A percentile compares a stretch with the other conserved stretches of the same genome.
These are phyloP conservation scores for Biancaea sappan DNA, from an alignment of 306 rosid species.

Conservation along the genomic window DNA sequence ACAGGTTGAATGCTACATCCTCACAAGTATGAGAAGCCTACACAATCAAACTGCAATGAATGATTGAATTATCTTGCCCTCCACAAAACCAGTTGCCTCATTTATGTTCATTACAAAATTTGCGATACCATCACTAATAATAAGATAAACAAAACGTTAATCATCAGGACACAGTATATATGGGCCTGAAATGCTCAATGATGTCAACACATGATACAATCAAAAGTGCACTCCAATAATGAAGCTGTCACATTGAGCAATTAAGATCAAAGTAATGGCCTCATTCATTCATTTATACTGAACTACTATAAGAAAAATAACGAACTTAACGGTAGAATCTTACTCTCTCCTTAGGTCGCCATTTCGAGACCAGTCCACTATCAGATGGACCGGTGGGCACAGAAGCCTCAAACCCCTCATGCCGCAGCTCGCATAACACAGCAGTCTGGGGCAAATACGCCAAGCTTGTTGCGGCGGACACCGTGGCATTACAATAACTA, in stretches of 20 bases:
- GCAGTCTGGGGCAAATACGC: conserved; percentile 82
- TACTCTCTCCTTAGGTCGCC: conserved; percentile 95
- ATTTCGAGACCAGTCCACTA: conserved; percentile 86
- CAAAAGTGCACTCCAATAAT: neutral
- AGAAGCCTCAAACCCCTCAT: conserved; percentile 80
- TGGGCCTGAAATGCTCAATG: neutral
- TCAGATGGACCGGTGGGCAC: conserved; percentile 75
- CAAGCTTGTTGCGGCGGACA: conserved; percentile 62
- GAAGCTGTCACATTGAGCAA: neutral
- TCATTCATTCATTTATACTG: neutral
- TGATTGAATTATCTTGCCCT: neutral
- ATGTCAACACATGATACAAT: neutral
- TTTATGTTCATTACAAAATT: neutral
- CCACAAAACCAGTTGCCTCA: neutral
- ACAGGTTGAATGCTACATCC: conserved; percentile 24
- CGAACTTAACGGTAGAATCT: conserved; percentile 24
- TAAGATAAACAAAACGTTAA: neutral
- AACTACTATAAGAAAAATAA: neutral
- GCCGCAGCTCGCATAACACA: conserved; percentile 79
- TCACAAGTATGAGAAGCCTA: neutral
- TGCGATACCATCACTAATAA: neutral
- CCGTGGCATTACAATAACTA: conserved; percentile 59
- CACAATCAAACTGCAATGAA: neutral
- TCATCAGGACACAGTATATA: conserved; percentile 14
- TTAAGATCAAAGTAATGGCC: neutral